Evolutionary conservation across 2,329 filamentous ascomycete genomes (phyloP), one percentile per base, ranked within the genome.

Genomic region (Hortaea sp.): DNA sequence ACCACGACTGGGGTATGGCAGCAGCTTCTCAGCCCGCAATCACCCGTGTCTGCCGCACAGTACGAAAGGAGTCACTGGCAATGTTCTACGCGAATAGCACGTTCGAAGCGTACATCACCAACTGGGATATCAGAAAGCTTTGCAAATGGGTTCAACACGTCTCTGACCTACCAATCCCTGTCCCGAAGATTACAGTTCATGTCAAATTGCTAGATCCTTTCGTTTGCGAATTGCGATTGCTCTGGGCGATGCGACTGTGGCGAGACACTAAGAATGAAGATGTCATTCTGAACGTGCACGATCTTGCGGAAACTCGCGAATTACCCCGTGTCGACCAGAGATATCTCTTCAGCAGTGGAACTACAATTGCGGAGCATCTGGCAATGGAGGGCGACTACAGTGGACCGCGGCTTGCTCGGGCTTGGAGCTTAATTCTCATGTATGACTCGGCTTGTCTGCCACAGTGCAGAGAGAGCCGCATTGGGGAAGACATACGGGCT

Each of bases 51-150:
- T 45, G 39, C 9, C 46, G 34, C 5, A 43, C 45, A 35, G 42
- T 42, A 6, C 50, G 52, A 7, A 27, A 40, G 11, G 52, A 54
- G 35, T 43, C 44, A 6, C 44, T 53, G n/a, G 39, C 43, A 11
- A 50, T 53, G 44, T 54, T 54, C 45, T 54, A 54, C 40, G 42
- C 39, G n/a, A 48, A 46, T 41, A 51, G 43, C 44, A 45, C 39
- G 9, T 53, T 52, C 29, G 39, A 30, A 6, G 50, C 50, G 6
- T 49, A 49, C 43, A 50, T 53, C 42, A 39, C 42, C 11, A 29
- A 42, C 12, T 39, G 10, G 29, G 28, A 45, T 28, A 48, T 50
- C 41, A 29, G n/a, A 10, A 29, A 28, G 5, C 42, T 52, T 29
- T 28, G 43, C 10, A 12, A 32, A 4, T 52, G 50, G 50, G 41